Evolutionary conservation across 306 rosid genomes (phyloP).

Genomic region (Alnus glutinosa): DNA sequence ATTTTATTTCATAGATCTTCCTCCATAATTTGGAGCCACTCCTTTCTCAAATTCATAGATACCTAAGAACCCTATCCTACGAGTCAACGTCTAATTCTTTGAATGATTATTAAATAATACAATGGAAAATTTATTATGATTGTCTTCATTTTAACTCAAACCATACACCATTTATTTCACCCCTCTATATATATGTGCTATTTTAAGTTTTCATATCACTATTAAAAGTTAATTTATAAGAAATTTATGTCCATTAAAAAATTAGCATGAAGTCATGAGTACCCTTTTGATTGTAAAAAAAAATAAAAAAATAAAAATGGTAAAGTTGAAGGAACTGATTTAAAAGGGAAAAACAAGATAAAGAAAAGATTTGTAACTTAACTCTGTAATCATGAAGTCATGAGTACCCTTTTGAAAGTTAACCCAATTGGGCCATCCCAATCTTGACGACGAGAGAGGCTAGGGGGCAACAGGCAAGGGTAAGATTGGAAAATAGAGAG

Average conservation of each 20-base stretch:
- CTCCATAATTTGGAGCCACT: not conserved
- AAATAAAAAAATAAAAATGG: too few relatives aligned
- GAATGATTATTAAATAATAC: not conserved
- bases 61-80: not conserved
- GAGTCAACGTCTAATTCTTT: not conserved
- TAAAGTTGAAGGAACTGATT: not conserved
- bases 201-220: too few relatives aligned
- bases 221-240: too few relatives aligned
- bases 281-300: too few relatives aligned
- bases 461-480: conserved; percentile 18
- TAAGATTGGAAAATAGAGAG: conserved; percentile 23
- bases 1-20: not conserved
- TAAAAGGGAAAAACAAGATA: not conserved
- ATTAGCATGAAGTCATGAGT: too few relatives aligned
- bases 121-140: too few relatives aligned
- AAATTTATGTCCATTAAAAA: too few relatives aligned
- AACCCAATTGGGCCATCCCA: not conserved
- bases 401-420: conserved; percentile 1
- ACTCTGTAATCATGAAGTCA: conserved; percentile 17
- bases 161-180: too few relatives aligned
- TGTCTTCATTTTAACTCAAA: too few relatives aligned
- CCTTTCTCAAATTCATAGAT: not conserved
- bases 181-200: too few relatives aligned
- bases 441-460: not conserved
- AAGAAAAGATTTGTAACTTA: not conserved